phyloP scores from a whole-genome alignment of 2,329 filamentous ascomycete species.

The Curvularia hawaiiensis region DNA sequence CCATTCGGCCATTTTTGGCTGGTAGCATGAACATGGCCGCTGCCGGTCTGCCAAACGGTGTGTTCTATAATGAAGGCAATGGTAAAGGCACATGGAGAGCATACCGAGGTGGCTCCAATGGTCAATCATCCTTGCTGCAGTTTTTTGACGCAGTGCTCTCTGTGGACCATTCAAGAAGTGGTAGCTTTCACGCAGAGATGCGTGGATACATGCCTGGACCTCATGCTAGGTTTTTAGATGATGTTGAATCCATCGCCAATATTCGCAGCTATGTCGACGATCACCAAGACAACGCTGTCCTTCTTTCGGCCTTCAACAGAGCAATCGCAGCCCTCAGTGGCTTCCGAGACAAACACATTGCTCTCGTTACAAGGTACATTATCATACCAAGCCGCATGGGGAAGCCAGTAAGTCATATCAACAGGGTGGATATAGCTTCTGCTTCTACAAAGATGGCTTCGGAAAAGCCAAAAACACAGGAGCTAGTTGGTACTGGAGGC shows the following conservation, averaged over 20 bases:
- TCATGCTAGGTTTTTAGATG: conserved; percentile 57
- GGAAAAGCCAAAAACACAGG: conserved; percentile 40
- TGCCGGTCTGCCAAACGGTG: conserved; percentile 56
- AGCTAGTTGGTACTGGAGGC: conserved; percentile 57
- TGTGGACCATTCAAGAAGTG: conserved; percentile 53
- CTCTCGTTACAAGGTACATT: conserved; percentile 60
- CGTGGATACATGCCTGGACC: conserved; percentile 60
- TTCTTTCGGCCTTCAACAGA: conserved; percentile 53
- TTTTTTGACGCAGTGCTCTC: conserved; percentile 60
- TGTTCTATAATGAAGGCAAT: conserved; percentile 59
- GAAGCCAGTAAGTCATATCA: conserved; percentile 26
- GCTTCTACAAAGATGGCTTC: conserved; percentile 49
- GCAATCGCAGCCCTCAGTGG: conserved; percentile 52
- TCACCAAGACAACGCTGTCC: conserved; percentile 36
- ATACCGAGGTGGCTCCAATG: conserved; percentile 61
- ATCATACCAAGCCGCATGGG: conserved; percentile 49
- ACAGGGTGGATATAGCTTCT: conserved; percentile 52
- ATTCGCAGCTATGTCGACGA: conserved; percentile 53
- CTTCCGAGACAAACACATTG: conserved; percentile 59
- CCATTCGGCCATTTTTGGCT: conserved; percentile 58
- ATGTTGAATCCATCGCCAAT: conserved; percentile 52
- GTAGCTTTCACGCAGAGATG: conserved; percentile 53
- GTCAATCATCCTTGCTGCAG: conserved; percentile 60
- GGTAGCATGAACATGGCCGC: conserved; percentile 61
- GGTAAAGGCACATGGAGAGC: conserved; percentile 56